Conservation (phyloP, 2,329 filamentous ascomycete species). For the Elsinoe arachidis region DNA sequence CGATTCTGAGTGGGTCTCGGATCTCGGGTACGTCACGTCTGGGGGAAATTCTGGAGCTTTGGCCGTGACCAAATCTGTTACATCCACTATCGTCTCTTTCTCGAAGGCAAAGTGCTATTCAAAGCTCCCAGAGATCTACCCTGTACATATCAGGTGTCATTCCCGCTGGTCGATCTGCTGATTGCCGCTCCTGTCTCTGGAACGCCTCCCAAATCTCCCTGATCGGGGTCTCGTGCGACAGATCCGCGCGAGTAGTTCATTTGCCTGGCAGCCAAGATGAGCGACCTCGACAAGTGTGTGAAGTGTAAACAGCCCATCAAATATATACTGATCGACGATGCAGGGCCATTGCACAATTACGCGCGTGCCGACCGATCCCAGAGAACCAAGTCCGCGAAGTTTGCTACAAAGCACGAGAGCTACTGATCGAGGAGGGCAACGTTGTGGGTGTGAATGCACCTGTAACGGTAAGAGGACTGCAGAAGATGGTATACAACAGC, state of each 20-base stretch:
- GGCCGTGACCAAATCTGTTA: background rate
- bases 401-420: slow-evolving; percentile 92
- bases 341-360: slow-evolving; percentile 89
- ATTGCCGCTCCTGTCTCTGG: too few relatives aligned
- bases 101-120: background rate
- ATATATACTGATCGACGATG: slow-evolving; percentile 18
- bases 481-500: background rate
- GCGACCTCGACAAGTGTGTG: slow-evolving; percentile 79
- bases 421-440: slow-evolving; percentile 95
- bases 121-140: too few relatives aligned
- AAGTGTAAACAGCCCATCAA: background rate
- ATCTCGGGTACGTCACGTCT: background rate
- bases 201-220: too few relatives aligned
- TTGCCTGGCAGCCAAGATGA: slow-evolving; percentile 49
- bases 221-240: background rate
- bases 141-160: too few relatives aligned
- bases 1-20: background rate
- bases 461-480: slow-evolving; percentile 59
- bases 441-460: slow-evolving; percentile 92
- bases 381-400: slow-evolving; percentile 92
- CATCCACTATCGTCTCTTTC: background rate
- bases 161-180: too few relatives aligned
- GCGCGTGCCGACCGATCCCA: slow-evolving; percentile 91
- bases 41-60: slow-evolving; percentile 9
- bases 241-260: background rate